These are phyloP conservation scores for Raphidocelis subcapitata DNA, from an alignment of 139 green algal genomes.

Conservation along the genomic window DNA sequence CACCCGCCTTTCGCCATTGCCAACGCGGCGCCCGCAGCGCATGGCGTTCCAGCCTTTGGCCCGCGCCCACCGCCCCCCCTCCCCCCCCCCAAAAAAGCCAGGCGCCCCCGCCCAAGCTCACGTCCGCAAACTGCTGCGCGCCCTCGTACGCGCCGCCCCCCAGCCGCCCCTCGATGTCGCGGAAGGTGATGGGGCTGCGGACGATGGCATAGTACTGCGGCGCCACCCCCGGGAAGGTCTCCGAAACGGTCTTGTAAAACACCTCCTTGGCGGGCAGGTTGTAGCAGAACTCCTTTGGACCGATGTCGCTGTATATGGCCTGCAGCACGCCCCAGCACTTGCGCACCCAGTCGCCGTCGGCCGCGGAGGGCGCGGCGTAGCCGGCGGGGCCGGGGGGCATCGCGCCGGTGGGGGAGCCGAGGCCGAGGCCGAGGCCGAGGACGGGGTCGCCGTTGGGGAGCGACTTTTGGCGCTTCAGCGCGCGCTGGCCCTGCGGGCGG, in stretches of 20 bases:
- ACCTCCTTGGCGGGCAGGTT: constrained; percentile 13
- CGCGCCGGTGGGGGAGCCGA: constrained; percentile 4
- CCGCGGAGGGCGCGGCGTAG: not conserved
- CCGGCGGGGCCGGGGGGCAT: not conserved
- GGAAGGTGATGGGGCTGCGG: constrained; percentile 13
- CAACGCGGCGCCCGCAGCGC: too few relatives aligned
- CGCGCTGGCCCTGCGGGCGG: constrained; percentile 24
- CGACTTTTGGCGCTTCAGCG: constrained; percentile 25
- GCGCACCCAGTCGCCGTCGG: constrained; percentile 5
- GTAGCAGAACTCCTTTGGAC: constrained; percentile 1
- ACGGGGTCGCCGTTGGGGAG: constrained; percentile 17
- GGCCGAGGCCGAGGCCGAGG: constrained; percentile 1
- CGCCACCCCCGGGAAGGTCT: constrained; percentile 27
- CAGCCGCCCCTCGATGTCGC: constrained; percentile 17
- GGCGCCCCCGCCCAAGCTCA: not conserved
- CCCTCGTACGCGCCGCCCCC: constrained; percentile 2
- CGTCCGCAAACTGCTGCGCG: constrained; percentile 28
- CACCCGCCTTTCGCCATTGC: too few relatives aligned
- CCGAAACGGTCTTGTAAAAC: constrained; percentile 24
- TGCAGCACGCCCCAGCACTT: constrained; percentile 19
- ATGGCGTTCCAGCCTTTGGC: too few relatives aligned
- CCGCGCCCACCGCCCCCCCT: too few relatives aligned
- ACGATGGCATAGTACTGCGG: constrained; percentile 24
- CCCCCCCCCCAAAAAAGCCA: not conserved
- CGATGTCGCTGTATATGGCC: constrained; percentile 1